A percentile compares a stretch with the other conserved stretches of the same genome.
phyloP scores from a whole-genome alignment of 306 rosid species.

The Citrullus colocynthis region DNA sequence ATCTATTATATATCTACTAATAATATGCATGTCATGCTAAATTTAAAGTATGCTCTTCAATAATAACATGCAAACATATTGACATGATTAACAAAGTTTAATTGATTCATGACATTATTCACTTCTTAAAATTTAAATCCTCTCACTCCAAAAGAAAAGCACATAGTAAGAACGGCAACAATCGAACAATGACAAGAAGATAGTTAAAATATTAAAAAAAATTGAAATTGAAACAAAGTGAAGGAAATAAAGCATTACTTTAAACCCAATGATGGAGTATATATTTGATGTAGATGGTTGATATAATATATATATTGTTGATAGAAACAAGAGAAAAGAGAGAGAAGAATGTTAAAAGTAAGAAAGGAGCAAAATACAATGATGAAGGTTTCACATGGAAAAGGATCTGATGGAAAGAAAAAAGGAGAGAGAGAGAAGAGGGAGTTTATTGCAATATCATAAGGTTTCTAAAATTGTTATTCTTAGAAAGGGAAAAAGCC shows the following conservation, averaged over 20 bases:
- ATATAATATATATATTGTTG: neutral
- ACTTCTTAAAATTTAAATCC: too few species aligned
- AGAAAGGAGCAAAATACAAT: slow-evolving; percentile 17
- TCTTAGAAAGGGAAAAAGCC: neutral
- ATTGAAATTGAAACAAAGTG: too few species aligned
- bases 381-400: slow-evolving; percentile 60
- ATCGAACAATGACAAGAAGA: too few species aligned
- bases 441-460: slow-evolving; percentile 1
- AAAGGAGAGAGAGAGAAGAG: neutral
- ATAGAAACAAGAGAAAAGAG: neutral
- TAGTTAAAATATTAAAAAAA: too few species aligned
- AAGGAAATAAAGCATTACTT: neutral
- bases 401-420: neutral
- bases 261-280: neutral
- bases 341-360: neutral
- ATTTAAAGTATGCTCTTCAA: too few species aligned
- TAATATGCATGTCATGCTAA: too few species aligned
- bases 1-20: too few species aligned
- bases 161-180: too few species aligned
- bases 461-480: slow-evolving; percentile 1
- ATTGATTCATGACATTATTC: too few species aligned
- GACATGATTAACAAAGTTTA: too few species aligned
- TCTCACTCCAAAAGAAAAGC: too few species aligned
- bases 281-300: neutral
- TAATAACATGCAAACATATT: too few species aligned